A percentile compares a stretch with the other conserved stretches of the same genome.
Conservation (phyloP, 129 eudicot genomes). For the Saussurea involucrata region DNA sequence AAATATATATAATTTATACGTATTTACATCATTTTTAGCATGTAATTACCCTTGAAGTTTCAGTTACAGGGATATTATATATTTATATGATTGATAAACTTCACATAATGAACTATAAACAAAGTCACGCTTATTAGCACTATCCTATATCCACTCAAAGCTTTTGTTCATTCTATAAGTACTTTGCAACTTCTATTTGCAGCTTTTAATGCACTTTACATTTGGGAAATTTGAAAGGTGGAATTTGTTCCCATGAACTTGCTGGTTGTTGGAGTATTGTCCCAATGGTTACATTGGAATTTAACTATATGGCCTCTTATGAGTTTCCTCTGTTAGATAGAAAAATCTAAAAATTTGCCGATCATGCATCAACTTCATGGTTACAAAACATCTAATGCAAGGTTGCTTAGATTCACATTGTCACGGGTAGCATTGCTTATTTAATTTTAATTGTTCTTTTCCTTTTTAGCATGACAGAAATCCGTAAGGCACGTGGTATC, state of each 20-base stretch:
- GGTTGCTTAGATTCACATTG: neutral
- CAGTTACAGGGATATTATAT: no score
- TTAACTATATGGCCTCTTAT: neutral
- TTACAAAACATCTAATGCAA: neutral
- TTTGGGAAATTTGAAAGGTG: neutral
- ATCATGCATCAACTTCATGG: neutral
- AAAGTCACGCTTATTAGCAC: neutral
- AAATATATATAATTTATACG: no score
- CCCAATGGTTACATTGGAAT: neutral
- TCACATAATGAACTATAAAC: neutral
- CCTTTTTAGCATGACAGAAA: slow-evolving; percentile 61
- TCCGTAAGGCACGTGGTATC: slow-evolving; percentile 90
- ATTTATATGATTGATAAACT: no score
- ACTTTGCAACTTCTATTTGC: neutral
- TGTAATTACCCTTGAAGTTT: no score
- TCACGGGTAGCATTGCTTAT: neutral
- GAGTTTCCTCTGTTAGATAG: neutral
- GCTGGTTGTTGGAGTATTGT: neutral
- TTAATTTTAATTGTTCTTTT: slow-evolving; percentile 8
- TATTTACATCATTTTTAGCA: no score
- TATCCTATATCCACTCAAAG: neutral
- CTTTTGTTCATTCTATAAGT: neutral
- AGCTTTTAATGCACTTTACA: neutral
- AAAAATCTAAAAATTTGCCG: neutral
- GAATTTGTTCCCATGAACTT: neutral